Evolutionary conservation across 345 rosid genomes (phyloP), one percentile per base, ranked within the genome.

Genomic region (Bruguiera sexangula): DNA sequence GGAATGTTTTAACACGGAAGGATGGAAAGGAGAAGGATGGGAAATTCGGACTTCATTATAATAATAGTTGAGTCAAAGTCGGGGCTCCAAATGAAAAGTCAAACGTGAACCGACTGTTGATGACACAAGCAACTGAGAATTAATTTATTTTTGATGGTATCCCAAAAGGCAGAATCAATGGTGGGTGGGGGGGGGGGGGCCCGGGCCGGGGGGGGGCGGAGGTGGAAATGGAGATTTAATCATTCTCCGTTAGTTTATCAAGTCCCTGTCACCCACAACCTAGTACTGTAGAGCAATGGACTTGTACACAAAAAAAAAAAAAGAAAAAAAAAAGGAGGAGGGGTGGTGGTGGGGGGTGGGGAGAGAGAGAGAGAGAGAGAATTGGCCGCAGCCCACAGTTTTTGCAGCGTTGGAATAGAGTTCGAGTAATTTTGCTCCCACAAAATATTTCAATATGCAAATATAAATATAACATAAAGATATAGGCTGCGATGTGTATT

Each of bases 91-190:
- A 21, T 3, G 22, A 60, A 34, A 80, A 30, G 60, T 62, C 72
- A 51, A 63, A 66, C 9, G 37, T 20, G 8, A 60, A 22, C 68
- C 24, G 58, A 43, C 37, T 43, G 63, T 5, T 27, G 29, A 70
- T 69, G 15, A 36, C 73, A 43, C 29, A 31, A 2, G 29, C 66
- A 32, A 32, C 36, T 46, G 30, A 43, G 39, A 20, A 67, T 59
- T 73, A 27, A 11, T 64, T 69, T 66, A 54, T 20, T 69, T 29
- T 71, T 61, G 2, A 43, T 43, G 18, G 18, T 3, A 43, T 13
- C 62, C 62, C 77, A 52, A 62, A 59, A 19, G 36, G 67, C 43
- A 64, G 67, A 66, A 69, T 60, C 66, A 63, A 37, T 70, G 52
- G 53, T 39, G 67, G 22, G 48, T 9, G 39, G 37, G 29, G 10